These are phyloP conservation scores for Kalaharituber pfeilii DNA, from an alignment of 2,329 filamentous ascomycete genomes.

Conservation along the genomic window DNA sequence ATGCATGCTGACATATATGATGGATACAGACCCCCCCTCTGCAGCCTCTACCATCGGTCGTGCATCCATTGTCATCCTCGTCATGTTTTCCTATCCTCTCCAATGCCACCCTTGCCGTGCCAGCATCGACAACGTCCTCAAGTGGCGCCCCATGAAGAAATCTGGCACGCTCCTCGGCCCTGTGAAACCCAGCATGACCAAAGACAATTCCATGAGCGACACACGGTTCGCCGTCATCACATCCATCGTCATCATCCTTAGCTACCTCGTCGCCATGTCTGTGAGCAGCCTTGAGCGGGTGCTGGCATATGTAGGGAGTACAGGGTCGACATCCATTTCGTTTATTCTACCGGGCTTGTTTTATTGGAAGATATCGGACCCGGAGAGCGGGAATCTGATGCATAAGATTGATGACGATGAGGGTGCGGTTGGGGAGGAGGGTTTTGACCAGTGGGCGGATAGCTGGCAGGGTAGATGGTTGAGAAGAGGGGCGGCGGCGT, in stretches of 20 bases:
- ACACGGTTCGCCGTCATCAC: constrained; percentile 78
- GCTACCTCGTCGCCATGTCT: constrained; percentile 77
- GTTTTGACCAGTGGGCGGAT: constrained; percentile 38
- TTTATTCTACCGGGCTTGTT: constrained; percentile 94
- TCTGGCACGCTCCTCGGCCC: constrained; percentile 3
- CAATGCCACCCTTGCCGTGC: constrained; percentile 93
- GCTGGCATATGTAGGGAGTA: constrained; percentile 85
- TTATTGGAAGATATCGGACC: constrained; percentile 94
- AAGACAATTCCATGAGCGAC: constrained; percentile 53
- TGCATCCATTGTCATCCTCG: constrained; percentile 84
- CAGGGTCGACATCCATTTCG: constrained; percentile 84
- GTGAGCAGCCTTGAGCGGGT: constrained; percentile 81
- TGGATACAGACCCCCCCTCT: constrained; percentile 43
- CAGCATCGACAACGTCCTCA: constrained; percentile 84
- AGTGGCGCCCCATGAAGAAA: constrained; percentile 53
- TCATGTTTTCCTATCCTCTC: constrained; percentile 89
- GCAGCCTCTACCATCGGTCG: constrained; percentile 80
- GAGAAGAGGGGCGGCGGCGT: constrained; percentile 52
- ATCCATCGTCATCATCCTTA: constrained; percentile 64
- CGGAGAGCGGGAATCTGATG: constrained; percentile 69
- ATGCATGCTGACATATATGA: constrained; percentile 9
- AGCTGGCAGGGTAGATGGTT: constrained; percentile 47
- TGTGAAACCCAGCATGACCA: constrained; percentile 30
- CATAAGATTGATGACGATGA: constrained; percentile 82
- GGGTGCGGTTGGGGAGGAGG: constrained; percentile 41